Base-by-base conservation (phyloP, 352 stramenopile genomes). In the Blastocystis sp. region DNA sequence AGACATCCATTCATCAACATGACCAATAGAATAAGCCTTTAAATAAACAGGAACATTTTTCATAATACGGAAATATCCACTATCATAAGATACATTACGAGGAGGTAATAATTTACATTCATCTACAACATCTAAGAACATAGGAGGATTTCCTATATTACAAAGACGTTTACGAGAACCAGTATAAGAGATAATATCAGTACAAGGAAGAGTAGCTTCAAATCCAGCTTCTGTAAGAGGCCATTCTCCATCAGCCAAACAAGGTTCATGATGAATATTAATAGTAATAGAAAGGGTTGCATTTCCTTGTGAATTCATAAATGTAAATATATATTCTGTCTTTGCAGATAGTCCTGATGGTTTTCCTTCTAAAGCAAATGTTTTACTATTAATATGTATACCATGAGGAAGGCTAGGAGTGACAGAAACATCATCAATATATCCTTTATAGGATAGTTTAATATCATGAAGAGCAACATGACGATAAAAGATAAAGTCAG, bases 401-500 rank as follows among this genome's bases (percentile, higher is more conserved):
- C 52, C 52, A 2, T 18, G 30, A 35, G 52, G 52, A 27, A 62
- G 52, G 18, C 2, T 34, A 5, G 52, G 52, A 10, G 4, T 18
- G 4, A 62, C 32, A 0, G 21, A 18, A n/a, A n/a, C n/a, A n/a
- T n/a, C n/a, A n/a, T n/a, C n/a, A n/a, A n/a, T n/a, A n/a, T n/a
- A n/a, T n/a, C n/a, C n/a, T n/a, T n/a, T n/a, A n/a, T n/a, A n/a
- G n/a, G n/a, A n/a, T n/a, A n/a, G n/a, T n/a, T n/a, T n/a, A 19
- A 62, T 37, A 5, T 18, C 19, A 19, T 62, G 16, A 13, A 58
- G 19, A 39, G 48, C 35, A n/a, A 52, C 52, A 13, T 28, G 31
- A 39, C 54, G 48, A 39, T 62, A 39, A 18, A 62, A n/a, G 7
- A 42, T 62, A 5, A 62, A 16, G 30, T 62, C 54, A 27, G 52